Conservation (phyloP, 208 protist species). For the Histomonas meleagridis region DNA sequence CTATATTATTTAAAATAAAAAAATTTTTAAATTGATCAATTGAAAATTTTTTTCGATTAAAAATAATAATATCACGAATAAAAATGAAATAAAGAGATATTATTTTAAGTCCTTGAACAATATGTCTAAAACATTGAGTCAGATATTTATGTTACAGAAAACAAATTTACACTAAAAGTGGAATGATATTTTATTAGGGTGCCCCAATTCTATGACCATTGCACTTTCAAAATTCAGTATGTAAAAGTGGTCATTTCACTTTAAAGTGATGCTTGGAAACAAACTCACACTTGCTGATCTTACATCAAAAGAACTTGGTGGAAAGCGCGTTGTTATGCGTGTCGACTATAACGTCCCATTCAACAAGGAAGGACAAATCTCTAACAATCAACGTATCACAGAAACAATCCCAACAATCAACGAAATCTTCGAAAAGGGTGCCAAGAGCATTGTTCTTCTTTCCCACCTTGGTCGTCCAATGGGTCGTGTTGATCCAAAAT, state of each 20-base stretch:
- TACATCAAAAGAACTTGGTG: background rate
- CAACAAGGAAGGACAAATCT: conserved; percentile 31
- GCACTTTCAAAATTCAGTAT: no score
- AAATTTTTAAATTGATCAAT: no score
- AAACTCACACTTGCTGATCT: conserved; percentile 13
- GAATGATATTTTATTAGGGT: no score
- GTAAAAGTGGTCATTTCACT: conserved; percentile 18
- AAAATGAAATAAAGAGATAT: no score
- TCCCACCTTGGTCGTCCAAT: conserved; percentile 38
- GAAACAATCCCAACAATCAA: conserved; percentile 38
- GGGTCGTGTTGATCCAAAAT: background rate
- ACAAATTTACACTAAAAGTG: no score
- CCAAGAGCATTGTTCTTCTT: conserved; percentile 32
- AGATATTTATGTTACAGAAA: no score
- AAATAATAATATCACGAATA: no score
- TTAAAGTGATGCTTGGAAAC: background rate
- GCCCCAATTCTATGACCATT: no score
- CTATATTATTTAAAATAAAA: no score
- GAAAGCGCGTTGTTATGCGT: conserved; percentile 35
- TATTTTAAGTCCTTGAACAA: no score
- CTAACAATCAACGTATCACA: conserved; percentile 31
- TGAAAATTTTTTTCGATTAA: no score
- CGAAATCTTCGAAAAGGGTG: background rate
- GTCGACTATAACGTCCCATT: conserved; percentile 41
- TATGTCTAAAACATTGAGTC: no score